phyloP scores from a whole-genome alignment of 2,329 filamentous ascomycete species.

The Orbilia blumenaviensis region DNA sequence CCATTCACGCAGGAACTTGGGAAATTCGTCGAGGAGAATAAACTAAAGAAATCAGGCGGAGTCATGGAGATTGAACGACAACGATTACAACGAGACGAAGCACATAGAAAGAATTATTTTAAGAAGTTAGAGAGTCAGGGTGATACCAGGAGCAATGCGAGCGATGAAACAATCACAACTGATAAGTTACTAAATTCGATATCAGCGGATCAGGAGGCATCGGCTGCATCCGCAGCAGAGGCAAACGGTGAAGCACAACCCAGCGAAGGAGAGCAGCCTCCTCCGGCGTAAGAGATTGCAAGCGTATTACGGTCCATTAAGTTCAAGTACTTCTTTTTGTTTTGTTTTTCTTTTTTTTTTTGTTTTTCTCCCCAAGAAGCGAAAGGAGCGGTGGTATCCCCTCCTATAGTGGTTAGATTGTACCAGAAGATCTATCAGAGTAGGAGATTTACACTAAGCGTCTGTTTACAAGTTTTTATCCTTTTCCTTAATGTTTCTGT shows the following conservation, averaged over 20 bases:
- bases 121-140: slow-evolving; percentile 61
- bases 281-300: background rate
- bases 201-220: slow-evolving; percentile 46
- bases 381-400: background rate
- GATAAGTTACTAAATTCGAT: slow-evolving; percentile 51
- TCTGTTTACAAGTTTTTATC: background rate
- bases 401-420: background rate
- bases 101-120: slow-evolving; percentile 74
- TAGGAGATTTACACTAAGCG: background rate
- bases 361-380: background rate
- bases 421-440: background rate
- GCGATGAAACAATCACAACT: slow-evolving; percentile 45
- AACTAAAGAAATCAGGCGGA: slow-evolving; percentile 93
- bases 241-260: background rate
- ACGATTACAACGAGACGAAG: slow-evolving; percentile 84
- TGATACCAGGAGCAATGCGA: slow-evolving; percentile 50
- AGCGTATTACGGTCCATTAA: background rate
- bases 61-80: slow-evolving; percentile 92
- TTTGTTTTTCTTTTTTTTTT: background rate
- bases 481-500: background rate
- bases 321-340: background rate
- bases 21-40: slow-evolving; percentile 85
- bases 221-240: slow-evolving; percentile 16
- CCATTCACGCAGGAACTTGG: slow-evolving; percentile 84
- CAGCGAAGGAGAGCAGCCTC: background rate